Evolutionary conservation across 495 filamentous ascomycete species (phyloP), one percentile per base, ranked within the genome.

Genomic region (Penicillium maclennaniae): DNA sequence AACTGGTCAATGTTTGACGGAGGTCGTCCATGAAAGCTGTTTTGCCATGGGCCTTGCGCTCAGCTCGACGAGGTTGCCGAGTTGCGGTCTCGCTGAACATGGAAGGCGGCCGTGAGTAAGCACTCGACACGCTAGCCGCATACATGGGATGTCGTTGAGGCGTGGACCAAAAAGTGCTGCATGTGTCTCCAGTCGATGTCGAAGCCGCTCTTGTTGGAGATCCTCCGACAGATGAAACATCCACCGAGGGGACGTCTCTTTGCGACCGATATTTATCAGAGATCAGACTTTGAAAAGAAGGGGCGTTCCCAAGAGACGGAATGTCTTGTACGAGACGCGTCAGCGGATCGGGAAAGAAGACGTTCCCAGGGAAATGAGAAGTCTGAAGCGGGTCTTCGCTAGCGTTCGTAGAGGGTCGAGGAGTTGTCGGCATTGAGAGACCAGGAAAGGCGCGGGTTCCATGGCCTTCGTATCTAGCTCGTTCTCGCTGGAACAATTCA

Each of bases 151-250:
- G 83, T 6, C 72, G 72, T 40, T 77, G 75, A 49, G 90, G 87
- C 0, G 88, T 87, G 5, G 91, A 93, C 89, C 89, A 96, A 68
- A 92, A 95, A 0, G 90, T 93, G 16, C 85, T 84, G 44, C 80
- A 81, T 4, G 89, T 87, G 63, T 92, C 90, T 43, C 88, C 85
- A 1, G 85, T 86, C 46, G 89, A 76, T 3, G 86, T 83, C 1
- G 73, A 76, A 7, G 70, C 65, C 21, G 73, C 61, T 41, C 66
- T 65, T 15, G 68, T 63, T 1, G 66, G 83, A 5, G 85, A 84
- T 49, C 90, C 89, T 38, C 80, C 79, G 17, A 83, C 72, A 7
- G 75, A 78, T 15, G 69, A 69, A 15, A 66, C 45, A 56, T 88
- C 86, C 7, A 80, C 80, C 23, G 65, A 62, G 43, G 69, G 68